Percentiles rank a stretch among this genome's conserved stretches.
These are phyloP conservation scores for Herpetomonas samuelpessoai DNA, from an alignment of 208 protist species.

Conservation along the genomic window DNA sequence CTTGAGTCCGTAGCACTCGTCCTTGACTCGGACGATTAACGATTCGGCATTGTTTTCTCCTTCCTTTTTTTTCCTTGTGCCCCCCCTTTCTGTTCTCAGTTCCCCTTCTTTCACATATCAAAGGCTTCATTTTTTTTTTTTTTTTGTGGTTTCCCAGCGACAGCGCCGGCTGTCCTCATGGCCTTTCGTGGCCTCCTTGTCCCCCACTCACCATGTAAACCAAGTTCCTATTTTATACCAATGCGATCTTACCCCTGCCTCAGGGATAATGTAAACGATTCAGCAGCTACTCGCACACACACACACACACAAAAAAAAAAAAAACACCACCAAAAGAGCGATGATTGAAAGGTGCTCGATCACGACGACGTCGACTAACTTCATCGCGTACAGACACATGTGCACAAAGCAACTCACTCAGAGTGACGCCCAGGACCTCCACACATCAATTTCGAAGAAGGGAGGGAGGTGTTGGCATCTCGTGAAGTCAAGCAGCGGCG, in stretches of 20 bases:
- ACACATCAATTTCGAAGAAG: too few relatives aligned
- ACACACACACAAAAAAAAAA: background rate
- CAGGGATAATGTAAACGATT: slow-evolving; percentile 1
- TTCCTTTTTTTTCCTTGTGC: slow-evolving; percentile 10
- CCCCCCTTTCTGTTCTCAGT: background rate
- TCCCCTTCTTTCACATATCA: slow-evolving; percentile 1
- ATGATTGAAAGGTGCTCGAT: background rate
- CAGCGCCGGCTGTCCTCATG: background rate
- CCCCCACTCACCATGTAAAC: slow-evolving; percentile 1
- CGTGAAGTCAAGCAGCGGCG: too few relatives aligned
- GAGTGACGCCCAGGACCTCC: too few relatives aligned
- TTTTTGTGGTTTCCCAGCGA: background rate
- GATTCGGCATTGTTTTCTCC: slow-evolving; percentile 3
- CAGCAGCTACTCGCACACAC: background rate
- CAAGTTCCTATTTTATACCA: background rate
- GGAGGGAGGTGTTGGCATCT: too few relatives aligned
- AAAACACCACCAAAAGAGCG: background rate
- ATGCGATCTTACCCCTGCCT: too few relatives aligned
- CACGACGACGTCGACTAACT: background rate
- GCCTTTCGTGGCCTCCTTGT: slow-evolving; percentile 5
- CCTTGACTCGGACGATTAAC: slow-evolving; percentile 92
- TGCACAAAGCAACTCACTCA: background rate
- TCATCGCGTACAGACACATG: background rate
- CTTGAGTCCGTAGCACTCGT: slow-evolving; percentile 96
- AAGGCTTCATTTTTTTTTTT: slow-evolving; percentile 13